phyloP scores from a whole-genome alignment of 768 basidiomycete genomes.

The Lactarius sp. region DNA sequence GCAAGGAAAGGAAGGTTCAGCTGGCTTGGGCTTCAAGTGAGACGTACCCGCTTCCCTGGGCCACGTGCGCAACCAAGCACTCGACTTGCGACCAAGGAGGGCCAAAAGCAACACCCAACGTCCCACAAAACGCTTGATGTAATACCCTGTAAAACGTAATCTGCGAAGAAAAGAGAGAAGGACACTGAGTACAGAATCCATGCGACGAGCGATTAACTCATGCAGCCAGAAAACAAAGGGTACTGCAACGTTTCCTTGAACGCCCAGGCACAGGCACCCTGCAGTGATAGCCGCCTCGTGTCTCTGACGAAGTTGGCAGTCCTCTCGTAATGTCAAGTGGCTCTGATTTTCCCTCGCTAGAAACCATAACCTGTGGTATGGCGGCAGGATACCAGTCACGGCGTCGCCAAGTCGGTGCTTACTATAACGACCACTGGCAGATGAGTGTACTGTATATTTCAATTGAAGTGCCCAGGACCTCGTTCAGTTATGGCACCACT shows the following conservation, averaged over 20 bases:
- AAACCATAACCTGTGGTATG: no score
- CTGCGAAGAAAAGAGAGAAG: conserved; percentile 3
- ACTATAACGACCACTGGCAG: no score
- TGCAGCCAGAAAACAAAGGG: not conserved
- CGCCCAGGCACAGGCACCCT: no score
- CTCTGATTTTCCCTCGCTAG: no score
- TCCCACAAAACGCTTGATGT: not conserved
- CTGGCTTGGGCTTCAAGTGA: not conserved
- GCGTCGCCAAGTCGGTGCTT: no score
- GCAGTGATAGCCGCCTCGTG: no score
- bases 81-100: conserved; percentile 6
- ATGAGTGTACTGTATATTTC: no score
- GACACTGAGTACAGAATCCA: conserved; percentile 1
- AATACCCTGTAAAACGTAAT: not conserved
- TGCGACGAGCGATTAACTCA: not conserved
- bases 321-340: no score
- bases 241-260: not conserved
- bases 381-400: no score
- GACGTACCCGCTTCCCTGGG: not conserved
- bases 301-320: no score
- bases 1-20: not conserved
- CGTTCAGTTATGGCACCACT: no score
- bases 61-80: not conserved
- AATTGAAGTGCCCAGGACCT: no score
- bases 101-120: not conserved